Evolutionary conservation across 2,329 filamentous ascomycete genomes (phyloP), one percentile per base, ranked within the genome.

Genomic region (Paradendryphiella salina): DNA sequence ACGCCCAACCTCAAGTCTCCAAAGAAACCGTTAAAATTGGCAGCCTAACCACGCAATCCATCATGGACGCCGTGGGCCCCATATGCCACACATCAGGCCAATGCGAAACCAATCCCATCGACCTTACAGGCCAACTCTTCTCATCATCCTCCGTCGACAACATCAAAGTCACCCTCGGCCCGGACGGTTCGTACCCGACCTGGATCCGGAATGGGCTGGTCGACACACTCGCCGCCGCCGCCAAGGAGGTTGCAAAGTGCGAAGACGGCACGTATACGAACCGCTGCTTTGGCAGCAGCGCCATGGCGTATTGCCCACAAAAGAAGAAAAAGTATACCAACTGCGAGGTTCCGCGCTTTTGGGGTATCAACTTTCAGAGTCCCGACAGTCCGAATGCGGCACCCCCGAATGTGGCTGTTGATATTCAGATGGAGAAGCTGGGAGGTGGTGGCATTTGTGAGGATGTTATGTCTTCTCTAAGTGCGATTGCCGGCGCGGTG

Each of bases 1-100:
- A 34, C 38, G 33, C 26, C 3, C n/a, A 2, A 21, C 1, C 29
- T 72, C 72, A 55, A 55, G 56, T 60, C 46, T 56, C 50, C 15
- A 48, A 4, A 77, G 73, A 55, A 38, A 55, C 50, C 26, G 46
- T 59, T 14, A 47, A 49, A 20, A 44, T 61, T 32, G 32, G 56
- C 36, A 36, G 32, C 37, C 36, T 59, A 26, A 49, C 33, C 15
- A 46, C 53, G 46, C 53, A 61, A 21, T 43, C 43, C 34, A 57
- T 61, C 38, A 57, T 61, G 33, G 44, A 6, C 14, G 39, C 39
- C 20, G 15, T 61, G 2, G 29, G 11, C 15, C 47, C 42, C 20
- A 52, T 50, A 34, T 61, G 58, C 51, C 58, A 61, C 40, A 40
- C 42, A 33, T 44, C 55, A 4, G 56, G 56, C 11, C 47, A 53